phyloP scores from a whole-genome alignment of 495 filamentous ascomycete genomes.

The Aspergillus sclerotiicarbonarius region DNA sequence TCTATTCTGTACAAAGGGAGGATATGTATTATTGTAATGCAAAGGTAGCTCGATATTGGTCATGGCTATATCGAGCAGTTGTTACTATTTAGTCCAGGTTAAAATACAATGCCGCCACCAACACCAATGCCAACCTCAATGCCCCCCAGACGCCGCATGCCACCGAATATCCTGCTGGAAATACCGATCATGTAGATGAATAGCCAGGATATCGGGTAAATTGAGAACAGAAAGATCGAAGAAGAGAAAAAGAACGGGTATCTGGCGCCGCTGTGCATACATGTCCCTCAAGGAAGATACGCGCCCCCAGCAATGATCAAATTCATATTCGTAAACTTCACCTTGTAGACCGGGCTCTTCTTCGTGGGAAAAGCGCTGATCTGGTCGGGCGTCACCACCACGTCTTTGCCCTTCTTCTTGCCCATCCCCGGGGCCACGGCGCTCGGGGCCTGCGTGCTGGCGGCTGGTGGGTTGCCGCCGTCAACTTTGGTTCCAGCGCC shows the following conservation, averaged over 20 bases:
- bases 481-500: conserved; percentile 54
- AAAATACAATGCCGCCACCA: conserved; percentile 3
- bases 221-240: conserved; percentile 2
- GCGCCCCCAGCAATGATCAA: conserved; percentile 83
- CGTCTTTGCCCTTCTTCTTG: conserved; percentile 87
- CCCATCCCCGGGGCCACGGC: conserved; percentile 49
- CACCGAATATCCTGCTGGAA: not conserved
- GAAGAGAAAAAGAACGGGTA: conserved; percentile 24
- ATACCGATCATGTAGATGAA: not conserved
- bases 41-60: too few species aligned
- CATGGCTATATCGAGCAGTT: too few species aligned
- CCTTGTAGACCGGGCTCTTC: conserved; percentile 91
- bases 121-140: conserved; percentile 5
- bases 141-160: not conserved
- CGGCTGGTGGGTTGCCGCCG: conserved; percentile 33
- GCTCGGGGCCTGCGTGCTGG: conserved; percentile 33
- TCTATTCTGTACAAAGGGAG: too few species aligned
- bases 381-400: conserved; percentile 86
- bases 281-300: conserved; percentile 59
- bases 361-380: conserved; percentile 92
- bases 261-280: conserved; percentile 27
- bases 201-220: not conserved
- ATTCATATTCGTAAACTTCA: conserved; percentile 91
- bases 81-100: too few species aligned
- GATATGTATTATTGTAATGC: too few species aligned